These are phyloP conservation scores for Punica granatum DNA, from an alignment of 345 rosid species.

Conservation along the genomic window DNA sequence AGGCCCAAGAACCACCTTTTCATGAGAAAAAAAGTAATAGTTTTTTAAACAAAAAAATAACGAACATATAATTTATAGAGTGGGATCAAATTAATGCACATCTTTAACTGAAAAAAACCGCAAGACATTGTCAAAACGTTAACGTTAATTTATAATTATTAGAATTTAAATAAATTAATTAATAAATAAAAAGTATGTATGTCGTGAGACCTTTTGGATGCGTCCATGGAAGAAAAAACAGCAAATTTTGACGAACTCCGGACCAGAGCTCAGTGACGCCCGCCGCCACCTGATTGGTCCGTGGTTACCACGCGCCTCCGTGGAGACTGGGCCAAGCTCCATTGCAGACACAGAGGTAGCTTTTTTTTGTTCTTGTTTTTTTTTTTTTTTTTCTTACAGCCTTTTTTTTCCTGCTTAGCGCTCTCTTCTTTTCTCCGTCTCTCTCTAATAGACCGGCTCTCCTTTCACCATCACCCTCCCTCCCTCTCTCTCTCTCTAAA, in stretches of 20 bases:
- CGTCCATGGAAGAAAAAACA: neutral
- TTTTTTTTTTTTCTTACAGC: conserved; percentile 2
- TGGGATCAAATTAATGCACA: too few relatives aligned
- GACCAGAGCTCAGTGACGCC: neutral
- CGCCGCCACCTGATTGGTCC: conserved; percentile 6
- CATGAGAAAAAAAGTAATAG: too few relatives aligned
- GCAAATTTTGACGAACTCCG: conserved; percentile 2
- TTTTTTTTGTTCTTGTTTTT: conserved; percentile 6
- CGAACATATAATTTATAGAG: too few relatives aligned
- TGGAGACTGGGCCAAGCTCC: conserved; percentile 6
- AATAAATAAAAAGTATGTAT: too few relatives aligned
- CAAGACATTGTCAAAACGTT: too few relatives aligned
- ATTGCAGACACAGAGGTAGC: conserved; percentile 12
- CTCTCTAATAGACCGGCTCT: neutral
- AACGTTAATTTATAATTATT: too few relatives aligned
- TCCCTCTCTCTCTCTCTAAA: conserved; percentile 8
- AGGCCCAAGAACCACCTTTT: too few relatives aligned
- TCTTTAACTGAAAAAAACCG: too few relatives aligned
- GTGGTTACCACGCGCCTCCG: neutral
- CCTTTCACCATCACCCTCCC: neutral
- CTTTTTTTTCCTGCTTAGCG: neutral
- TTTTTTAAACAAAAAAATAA: too few relatives aligned
- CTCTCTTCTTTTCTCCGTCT: conserved; percentile 1
- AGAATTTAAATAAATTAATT: too few relatives aligned
- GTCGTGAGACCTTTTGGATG: neutral